Conservation (phyloP, 192 early-diverging fungal genomes). For the Paraglomus brasilianum region DNA sequence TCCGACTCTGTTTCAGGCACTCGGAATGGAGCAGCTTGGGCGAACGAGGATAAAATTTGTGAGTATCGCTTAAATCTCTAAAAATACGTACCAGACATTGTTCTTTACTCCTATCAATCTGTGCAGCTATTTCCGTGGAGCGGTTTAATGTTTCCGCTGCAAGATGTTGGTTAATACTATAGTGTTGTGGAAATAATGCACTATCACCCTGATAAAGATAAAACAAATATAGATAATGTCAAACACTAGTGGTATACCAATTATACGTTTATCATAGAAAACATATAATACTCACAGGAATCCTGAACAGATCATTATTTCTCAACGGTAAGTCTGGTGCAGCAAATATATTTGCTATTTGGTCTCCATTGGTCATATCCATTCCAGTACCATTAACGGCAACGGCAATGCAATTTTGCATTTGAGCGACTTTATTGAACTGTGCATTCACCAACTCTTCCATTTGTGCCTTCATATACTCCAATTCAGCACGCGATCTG, state of each 20-base stretch:
- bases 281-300: too few relatives aligned
- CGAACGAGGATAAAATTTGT: not conserved
- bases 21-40: not conserved
- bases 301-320: too few relatives aligned
- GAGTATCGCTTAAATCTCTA: not conserved
- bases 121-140: constrained; percentile 1
- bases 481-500: not conserved
- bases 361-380: too few relatives aligned
- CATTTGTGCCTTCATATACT: not conserved
- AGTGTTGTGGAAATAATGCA: too few relatives aligned
- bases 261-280: too few relatives aligned
- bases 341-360: too few relatives aligned
- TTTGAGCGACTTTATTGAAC: not conserved
- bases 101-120: constrained; percentile 9
- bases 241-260: too few relatives aligned
- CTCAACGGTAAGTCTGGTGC: too few relatives aligned
- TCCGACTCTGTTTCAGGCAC: not conserved
- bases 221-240: too few relatives aligned
- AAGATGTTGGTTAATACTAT: not conserved
- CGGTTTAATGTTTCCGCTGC: not conserved
- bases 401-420: constrained; percentile 3
- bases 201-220: too few relatives aligned
- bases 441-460: not conserved
- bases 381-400: not conserved
- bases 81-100: not conserved